These are phyloP conservation scores for Sporothrix curviconia DNA, from an alignment of 2,329 filamentous ascomycete genomes.

Conservation along the genomic window DNA sequence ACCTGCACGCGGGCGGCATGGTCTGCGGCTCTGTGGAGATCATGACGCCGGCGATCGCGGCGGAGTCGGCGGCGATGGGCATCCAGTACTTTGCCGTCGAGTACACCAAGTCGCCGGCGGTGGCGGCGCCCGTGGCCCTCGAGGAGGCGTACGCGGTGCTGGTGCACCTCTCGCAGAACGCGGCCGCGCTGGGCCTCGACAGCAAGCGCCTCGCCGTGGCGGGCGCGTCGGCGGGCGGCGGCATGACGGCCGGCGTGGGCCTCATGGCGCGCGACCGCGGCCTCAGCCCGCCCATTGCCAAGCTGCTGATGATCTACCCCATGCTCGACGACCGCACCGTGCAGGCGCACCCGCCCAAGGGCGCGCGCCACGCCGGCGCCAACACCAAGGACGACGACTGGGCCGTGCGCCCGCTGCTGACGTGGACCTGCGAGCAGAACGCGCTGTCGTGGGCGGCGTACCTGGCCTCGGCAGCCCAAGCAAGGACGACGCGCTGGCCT, in stretches of 20 bases:
- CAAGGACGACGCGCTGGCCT: slow-evolving; percentile 1
- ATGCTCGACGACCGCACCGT: slow-evolving; percentile 33
- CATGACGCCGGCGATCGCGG: slow-evolving; percentile 16
- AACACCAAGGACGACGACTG: slow-evolving; percentile 15
- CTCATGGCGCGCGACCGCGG: slow-evolving; percentile 35
- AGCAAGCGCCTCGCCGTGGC: slow-evolving; percentile 21
- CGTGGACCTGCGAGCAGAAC: slow-evolving; percentile 22
- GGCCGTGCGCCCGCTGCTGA: slow-evolving; percentile 15
- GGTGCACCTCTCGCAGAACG: slow-evolving; percentile 29
- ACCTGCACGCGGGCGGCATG: slow-evolving; percentile 26
- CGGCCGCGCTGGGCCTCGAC: slow-evolving; percentile 22
- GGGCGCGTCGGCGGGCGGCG: slow-evolving; percentile 26
- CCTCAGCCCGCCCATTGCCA: slow-evolving; percentile 26
- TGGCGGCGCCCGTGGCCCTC: slow-evolving; percentile 37
- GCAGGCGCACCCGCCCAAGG: slow-evolving; percentile 4
- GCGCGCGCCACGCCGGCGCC: slow-evolving; percentile 21
- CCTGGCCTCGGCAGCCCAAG: slow-evolving; percentile 14
- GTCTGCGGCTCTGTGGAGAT: slow-evolving; percentile 20
- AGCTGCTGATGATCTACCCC: slow-evolving; percentile 31
- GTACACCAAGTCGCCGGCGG: slow-evolving; percentile 45
- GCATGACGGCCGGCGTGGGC: slow-evolving; percentile 23
- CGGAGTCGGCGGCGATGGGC: slow-evolving; percentile 15
- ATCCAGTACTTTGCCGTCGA: slow-evolving; percentile 32
- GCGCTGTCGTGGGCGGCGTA: slow-evolving; percentile 24
- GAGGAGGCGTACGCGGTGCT: slow-evolving; percentile 32